Evolutionary conservation across 2,329 filamentous ascomycete genomes (phyloP), one percentile per base, ranked within the genome.

Genomic region (Aspergillus aculeatus): DNA sequence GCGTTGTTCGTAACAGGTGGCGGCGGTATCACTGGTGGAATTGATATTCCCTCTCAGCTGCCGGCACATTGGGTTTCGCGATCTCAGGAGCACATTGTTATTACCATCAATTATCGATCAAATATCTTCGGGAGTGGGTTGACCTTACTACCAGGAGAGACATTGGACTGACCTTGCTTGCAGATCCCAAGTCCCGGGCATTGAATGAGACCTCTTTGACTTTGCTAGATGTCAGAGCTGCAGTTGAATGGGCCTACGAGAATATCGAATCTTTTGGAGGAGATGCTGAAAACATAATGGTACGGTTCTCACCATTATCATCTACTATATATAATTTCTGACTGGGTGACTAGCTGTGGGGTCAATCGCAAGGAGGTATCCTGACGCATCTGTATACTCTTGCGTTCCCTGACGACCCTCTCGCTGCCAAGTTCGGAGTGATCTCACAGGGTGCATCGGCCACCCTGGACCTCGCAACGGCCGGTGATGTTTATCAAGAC

Each of bases 51-150:
- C 1, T 58, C 49, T 14, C 56, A 58, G 50, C 50, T 58, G 19
- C 56, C 56, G 7, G n/a, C 7, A 4, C 69, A 74, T 60, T 77
- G 78, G 73, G 76, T 79, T 3, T 68, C 74, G 48, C 68, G 77
- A 29, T 73, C 73, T 21, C 73, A 78, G 62, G 68, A 71, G 12
- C 74, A 76, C 60, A 75, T 81, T 56, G 77, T 79, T 5, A 76
- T 80, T 11, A 72, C 76, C 0, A 65, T 71, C 21, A 72, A 73
- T 19, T 73, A 71, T 38, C 59, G 71, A 7, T 53, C 70, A 12
- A 71, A 69, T 58, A 63, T 72, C 23, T 70, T 71, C 47, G 67
- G 66, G 23, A 54, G 52, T 54, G 12, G 11, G 19, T 44, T n/a
- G 26, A 29, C 7, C 7, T 9, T 29, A 6, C 26, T 9, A 29